Evolutionary conservation across 1,284 basidiomycete species (phyloP).

Genomic region (Irpex sp.): DNA sequence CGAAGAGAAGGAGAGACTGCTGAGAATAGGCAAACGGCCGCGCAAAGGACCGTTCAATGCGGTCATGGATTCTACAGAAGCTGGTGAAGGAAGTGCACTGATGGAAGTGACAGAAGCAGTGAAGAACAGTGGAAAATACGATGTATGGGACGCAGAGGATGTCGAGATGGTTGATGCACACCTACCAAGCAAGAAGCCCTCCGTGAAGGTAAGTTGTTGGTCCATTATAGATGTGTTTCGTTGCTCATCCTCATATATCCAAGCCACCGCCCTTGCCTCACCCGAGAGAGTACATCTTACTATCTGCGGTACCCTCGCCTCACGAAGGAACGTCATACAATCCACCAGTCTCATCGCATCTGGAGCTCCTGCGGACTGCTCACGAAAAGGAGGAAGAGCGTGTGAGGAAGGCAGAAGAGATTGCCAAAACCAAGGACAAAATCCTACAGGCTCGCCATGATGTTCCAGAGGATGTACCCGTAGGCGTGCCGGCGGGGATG

Average conservation of each 20-base stretch:
- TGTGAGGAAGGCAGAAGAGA: constrained; percentile 51
- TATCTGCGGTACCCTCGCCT: constrained; percentile 71
- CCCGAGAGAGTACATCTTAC: constrained; percentile 49
- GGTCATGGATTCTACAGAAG: constrained; percentile 60
- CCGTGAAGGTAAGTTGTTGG: constrained; percentile 44
- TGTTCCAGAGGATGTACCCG: constrained; percentile 20
- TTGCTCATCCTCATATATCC: no score
- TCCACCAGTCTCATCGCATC: constrained; percentile 76
- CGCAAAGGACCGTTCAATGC: constrained; percentile 69
- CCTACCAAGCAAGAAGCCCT: constrained; percentile 23
- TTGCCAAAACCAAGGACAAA: constrained; percentile 51
- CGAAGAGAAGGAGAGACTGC: constrained; percentile 72
- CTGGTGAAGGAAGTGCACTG: constrained; percentile 58
- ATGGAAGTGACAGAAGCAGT: constrained; percentile 64
- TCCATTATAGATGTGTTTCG: no score
- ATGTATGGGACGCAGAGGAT: constrained; percentile 60
- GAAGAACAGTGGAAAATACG: constrained; percentile 67
- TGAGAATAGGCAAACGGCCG: constrained; percentile 69
- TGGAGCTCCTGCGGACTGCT: constrained; percentile 71
- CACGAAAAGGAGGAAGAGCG: constrained; percentile 64
- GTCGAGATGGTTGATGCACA: background rate
- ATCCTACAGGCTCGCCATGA: constrained; percentile 48
- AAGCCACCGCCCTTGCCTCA: constrained; percentile 48
- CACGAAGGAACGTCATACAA: constrained; percentile 95
- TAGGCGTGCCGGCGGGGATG: constrained; percentile 54